These are phyloP conservation scores for Saturnispora gosingensis DNA, from an alignment of 805 yeast genomes.

Conservation along the genomic window DNA sequence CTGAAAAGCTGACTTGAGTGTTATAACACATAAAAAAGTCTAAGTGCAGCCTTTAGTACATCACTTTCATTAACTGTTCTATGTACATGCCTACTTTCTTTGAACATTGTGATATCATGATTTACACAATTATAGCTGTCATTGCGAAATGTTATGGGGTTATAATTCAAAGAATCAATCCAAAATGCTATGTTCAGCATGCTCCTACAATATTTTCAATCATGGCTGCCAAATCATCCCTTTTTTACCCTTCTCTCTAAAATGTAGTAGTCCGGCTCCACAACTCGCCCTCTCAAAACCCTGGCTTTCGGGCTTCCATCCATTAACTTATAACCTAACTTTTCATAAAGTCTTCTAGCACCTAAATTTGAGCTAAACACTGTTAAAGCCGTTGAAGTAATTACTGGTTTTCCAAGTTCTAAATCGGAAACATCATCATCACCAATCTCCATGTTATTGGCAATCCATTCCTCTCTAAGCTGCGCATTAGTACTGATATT, in stretches of 20 bases:
- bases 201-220: not conserved
- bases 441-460: not conserved
- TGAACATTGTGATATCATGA: no score
- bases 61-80: no score
- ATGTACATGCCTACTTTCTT: no score
- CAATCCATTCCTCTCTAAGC: conserved; percentile 8
- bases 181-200: no score
- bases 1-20: no score
- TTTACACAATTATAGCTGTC: no score
- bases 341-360: conserved; percentile 8
- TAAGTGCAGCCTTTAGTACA: no score
- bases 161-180: no score
- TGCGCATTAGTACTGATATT: conserved; percentile 8
- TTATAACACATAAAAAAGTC: no score
- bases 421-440: conserved; percentile 2
- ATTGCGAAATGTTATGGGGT: no score
- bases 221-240: not conserved
- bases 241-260: conserved; percentile 6
- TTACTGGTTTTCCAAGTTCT: not conserved
- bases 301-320: conserved; percentile 6
- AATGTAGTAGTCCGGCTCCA: conserved; percentile 12
- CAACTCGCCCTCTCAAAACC: conserved; percentile 4
- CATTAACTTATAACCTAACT: conserved; percentile 1
- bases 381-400: conserved; percentile 9
- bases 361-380: conserved; percentile 10